Percentiles rank a stretch among this genome's conserved stretches.
phyloP scores from a whole-genome alignment of 2,329 filamentous ascomycete genomes.

The Monilinia aucupariae region DNA sequence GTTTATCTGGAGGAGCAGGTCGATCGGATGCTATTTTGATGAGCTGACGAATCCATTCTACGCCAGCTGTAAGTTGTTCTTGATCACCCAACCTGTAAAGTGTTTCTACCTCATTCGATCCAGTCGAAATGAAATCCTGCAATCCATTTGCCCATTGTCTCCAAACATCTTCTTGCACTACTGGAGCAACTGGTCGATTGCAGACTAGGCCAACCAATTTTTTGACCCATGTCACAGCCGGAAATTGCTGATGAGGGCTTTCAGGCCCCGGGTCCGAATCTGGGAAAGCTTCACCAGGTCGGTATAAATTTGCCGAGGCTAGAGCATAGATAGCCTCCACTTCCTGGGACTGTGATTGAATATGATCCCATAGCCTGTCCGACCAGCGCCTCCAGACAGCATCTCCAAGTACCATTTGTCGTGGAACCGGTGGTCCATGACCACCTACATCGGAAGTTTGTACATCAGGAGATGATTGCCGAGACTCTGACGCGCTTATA shows the following conservation, averaged over 20 bases:
- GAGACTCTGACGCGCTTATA: background rate
- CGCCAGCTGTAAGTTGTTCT: background rate
- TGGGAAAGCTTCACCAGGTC: background rate
- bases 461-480: background rate
- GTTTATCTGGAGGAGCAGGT: background rate
- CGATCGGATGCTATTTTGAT: background rate
- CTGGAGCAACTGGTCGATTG: background rate
- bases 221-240: conserved; percentile 5
- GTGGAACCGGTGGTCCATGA: background rate
- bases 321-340: conserved; percentile 6
- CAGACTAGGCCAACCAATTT: background rate
- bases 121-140: background rate
- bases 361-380: background rate
- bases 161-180: background rate
- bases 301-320: conserved; percentile 12
- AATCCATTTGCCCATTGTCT: background rate
- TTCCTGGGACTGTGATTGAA: background rate
- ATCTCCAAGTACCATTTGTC: background rate
- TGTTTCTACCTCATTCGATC: background rate
- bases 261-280: background rate
- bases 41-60: conserved; percentile 12
- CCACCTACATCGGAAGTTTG: background rate
- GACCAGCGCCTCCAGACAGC: conserved; percentile 10
- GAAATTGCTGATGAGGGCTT: background rate
- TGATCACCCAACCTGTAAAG: background rate